These are phyloP conservation scores for Pyrenopolyporus hunteri DNA, from an alignment of 495 filamentous ascomycete species.

Conservation along the genomic window DNA sequence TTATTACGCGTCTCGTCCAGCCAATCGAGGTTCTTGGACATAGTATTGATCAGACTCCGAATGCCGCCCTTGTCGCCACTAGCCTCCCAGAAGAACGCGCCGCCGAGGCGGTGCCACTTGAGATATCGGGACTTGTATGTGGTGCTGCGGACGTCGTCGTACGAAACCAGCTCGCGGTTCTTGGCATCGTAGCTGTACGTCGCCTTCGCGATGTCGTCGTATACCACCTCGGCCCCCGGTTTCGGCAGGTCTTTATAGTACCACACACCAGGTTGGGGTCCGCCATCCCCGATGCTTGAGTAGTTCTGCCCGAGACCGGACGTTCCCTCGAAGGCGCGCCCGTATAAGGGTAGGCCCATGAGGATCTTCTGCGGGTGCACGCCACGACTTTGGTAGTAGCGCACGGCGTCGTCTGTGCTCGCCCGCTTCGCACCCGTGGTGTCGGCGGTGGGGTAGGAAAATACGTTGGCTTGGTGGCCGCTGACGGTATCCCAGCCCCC, in stretches of 20 bases:
- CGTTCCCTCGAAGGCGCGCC: conserved; percentile 76
- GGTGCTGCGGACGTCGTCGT: conserved; percentile 70
- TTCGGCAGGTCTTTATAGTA: conserved; percentile 71
- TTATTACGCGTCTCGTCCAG: conserved; percentile 68
- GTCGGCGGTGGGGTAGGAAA: conserved; percentile 54
- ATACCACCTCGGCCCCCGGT: conserved; percentile 52
- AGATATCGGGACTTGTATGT: conserved; percentile 71
- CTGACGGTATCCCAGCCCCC: conserved; percentile 71
- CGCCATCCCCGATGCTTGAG: conserved; percentile 66
- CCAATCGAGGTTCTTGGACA: conserved; percentile 57
- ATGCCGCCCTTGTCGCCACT: conserved; percentile 69
- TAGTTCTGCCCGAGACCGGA: conserved; percentile 71
- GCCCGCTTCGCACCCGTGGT: conserved; percentile 66
- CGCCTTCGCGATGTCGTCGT: conserved; percentile 61
- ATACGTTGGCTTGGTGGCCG: conserved; percentile 81
- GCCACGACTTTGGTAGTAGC: conserved; percentile 68
- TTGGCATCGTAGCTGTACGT: conserved; percentile 72
- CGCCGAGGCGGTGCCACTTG: conserved; percentile 66
- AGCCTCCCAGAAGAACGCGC: conserved; percentile 92
- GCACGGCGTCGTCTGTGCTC: conserved; percentile 68
- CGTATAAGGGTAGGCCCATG: conserved; percentile 86
- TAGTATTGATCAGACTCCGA: conserved; percentile 67
- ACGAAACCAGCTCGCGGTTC: conserved; percentile 70
- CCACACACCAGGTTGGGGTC: conserved; percentile 80
- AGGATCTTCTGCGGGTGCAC: conserved; percentile 73